Percentiles rank a stretch among this genome's conserved stretches.
Conservation (phyloP, 31 red algal genomes). For the Odonthalia washingtoniensis region DNA sequence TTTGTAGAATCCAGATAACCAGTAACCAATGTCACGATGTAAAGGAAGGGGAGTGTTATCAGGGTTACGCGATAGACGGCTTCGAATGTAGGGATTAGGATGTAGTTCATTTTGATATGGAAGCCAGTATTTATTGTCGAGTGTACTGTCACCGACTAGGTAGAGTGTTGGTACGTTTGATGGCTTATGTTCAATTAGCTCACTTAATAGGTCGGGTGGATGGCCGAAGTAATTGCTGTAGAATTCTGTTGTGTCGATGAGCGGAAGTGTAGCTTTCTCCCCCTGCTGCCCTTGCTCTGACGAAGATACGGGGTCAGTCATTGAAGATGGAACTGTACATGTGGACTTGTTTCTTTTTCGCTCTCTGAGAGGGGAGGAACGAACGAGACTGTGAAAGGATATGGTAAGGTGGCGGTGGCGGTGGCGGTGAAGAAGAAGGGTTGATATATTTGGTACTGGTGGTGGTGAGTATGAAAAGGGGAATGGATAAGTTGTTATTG, state of each 20-base stretch:
- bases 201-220: constrained; percentile 31
- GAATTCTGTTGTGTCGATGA: constrained; percentile 39
- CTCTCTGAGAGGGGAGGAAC: too few relatives aligned
- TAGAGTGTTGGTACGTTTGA: constrained; percentile 44
- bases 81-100: constrained; percentile 1
- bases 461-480: too few relatives aligned
- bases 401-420: too few relatives aligned
- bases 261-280: too few relatives aligned
- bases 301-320: too few relatives aligned
- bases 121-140: constrained; percentile 92
- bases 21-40: constrained; percentile 26
- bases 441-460: too few relatives aligned
- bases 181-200: background rate
- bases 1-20: background rate
- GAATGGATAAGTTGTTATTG: too few relatives aligned
- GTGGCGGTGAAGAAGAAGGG: too few relatives aligned
- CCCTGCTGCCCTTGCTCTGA: too few relatives aligned
- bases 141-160: constrained; percentile 75
- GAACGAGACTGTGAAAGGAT: too few relatives aligned
- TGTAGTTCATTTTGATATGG: constrained; percentile 4
- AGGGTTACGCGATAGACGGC: background rate
- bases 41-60: constrained; percentile 47
- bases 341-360: too few relatives aligned
- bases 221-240: constrained; percentile 69
- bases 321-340: too few relatives aligned